Percentiles rank a stretch among this genome's conserved stretches.
Evolutionary conservation across 805 yeast species (phyloP).

Genomic region (Saccharomycopsis selenospora): DNA sequence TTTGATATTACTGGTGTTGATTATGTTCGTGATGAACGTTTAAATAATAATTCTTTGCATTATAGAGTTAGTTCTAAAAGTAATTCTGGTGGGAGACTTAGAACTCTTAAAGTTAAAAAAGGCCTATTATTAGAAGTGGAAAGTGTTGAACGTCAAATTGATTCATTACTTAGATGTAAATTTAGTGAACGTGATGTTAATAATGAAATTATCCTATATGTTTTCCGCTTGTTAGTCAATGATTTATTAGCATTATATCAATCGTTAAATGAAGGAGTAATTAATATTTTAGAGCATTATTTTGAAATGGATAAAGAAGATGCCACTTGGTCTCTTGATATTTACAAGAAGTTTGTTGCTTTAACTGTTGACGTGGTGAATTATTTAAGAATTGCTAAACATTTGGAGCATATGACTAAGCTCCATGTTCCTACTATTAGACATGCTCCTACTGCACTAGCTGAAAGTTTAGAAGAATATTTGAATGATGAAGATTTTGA

Average conservation of each 20-base stretch:
- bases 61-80: conserved; percentile 23
- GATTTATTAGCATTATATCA: conserved; percentile 84
- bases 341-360: conserved; percentile 79
- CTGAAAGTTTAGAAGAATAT: conserved; percentile 81
- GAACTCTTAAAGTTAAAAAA: conserved; percentile 58
- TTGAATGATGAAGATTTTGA: conserved; percentile 82
- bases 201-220: conserved; percentile 76
- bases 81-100: conserved; percentile 51
- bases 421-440: conserved; percentile 91
- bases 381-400: conserved; percentile 83
- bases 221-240: conserved; percentile 82
- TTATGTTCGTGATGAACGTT: conserved; percentile 65
- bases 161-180: conserved; percentile 63
- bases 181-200: conserved; percentile 74
- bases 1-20: conserved; percentile 59
- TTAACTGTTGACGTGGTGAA: conserved; percentile 83
- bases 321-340: conserved; percentile 78
- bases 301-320: conserved; percentile 85
- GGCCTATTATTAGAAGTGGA: conserved; percentile 83
- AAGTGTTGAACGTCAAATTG: conserved; percentile 76
- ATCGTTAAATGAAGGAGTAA: conserved; percentile 90
- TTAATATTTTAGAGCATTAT: conserved; percentile 86
- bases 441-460: conserved; percentile 93
- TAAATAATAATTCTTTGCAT: conserved; percentile 29
- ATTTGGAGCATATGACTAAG: conserved; percentile 77